Base-by-base conservation (phyloP, 2,329 filamentous ascomycete species). In the Trichoderma breve region DNA sequence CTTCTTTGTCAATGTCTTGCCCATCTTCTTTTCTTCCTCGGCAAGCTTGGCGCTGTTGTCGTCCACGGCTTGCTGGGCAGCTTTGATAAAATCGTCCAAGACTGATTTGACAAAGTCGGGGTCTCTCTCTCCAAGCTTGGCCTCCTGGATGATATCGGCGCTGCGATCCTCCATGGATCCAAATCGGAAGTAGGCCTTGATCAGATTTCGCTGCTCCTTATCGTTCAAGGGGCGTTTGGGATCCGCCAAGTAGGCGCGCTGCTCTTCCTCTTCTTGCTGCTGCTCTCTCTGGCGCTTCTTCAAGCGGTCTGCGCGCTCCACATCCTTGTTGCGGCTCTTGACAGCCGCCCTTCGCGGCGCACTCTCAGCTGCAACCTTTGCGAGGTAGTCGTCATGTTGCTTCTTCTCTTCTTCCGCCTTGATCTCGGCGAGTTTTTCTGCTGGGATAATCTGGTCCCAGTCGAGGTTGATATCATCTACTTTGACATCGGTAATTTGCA, bases 361-460 rank as follows among this genome's bases (percentile, higher is more conserved):
- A 75, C 91, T 97, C 78, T 96, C 92, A 74, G 96, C 94, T 71
- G 96, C 89, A 61, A 96, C 88, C 77, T 92, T 91, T 30, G 91
- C 92, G 1, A 97, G 89, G 75, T 96, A 97, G 61, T 92, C 90
- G 15, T 95, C 93, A 71, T 97, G 90, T 71, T 93, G 90, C 78
- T 92, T 92, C 80, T 92, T 90, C 76, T 97, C 93, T 77, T 98
- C 95, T 65, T 97, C 93, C 0, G 90, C 91, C 80, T 97, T 97
- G 82, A 98, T 92, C 73, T 91, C 91, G 18, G 95, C 95, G 21
- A 99, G 88, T 77, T 97, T 91, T 8, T 97, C 94, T 73, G 95
- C 94, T 0, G 96, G 97, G 76, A 99, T 98, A 77, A 99, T 99
- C 75, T 98, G 93, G 77, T 99, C 96, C 96, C 96, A 99, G 76